Base-by-base conservation (phyloP, 2,329 filamentous ascomycete genomes). In the Colletotrichum musae region DNA sequence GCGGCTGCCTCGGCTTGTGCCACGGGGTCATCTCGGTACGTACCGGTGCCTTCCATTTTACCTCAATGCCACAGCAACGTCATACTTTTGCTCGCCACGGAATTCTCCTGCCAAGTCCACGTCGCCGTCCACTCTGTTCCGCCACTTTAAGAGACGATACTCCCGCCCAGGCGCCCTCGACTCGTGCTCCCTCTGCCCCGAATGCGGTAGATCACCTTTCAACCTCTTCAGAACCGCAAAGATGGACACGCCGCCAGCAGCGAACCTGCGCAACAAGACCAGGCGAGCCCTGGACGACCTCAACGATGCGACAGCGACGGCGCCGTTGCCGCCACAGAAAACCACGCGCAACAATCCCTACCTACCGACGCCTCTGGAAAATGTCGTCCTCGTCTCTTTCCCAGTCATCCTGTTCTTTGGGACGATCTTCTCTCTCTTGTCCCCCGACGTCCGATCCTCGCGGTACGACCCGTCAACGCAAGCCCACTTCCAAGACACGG, bases 391-490 rank as follows among this genome's bases (percentile, higher is more conserved):
- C 36, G 79, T 84, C 3, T 73, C 93, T 70, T 98, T 97, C 82
- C 95, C 95, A 4, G 74, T 84, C 28, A 91, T 95, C 6, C 90
- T 99, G 67, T 72, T 94, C 64, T 88, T 97, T 73, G 96, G 96
- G 73, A 93, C 93, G 32, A 76, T 97, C 73, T 98, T 94, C 86
- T 92, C 92, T 53, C 82, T 89, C 43, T 81, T 98, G 60, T 95
- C 94, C 18, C 94, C 94, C 1, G 83, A 89, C 70, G 90, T 90
- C 12, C 91, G 89, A 76, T 82, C 84, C 54, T 85, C 88, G 2
- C 85, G 88, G 4, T 94, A 94, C 84, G 88, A 90, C 72, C 79
- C 85, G 2, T 76, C 82, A 48, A 80, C 86, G 26, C 92, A 94
- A 77, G 87, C 92, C 13, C 92, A 93, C 80, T 80, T 85, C 4